These are phyloP conservation scores for Penicillium glabrum DNA, from an alignment of 2,329 filamentous ascomycete genomes.

Conservation along the genomic window DNA sequence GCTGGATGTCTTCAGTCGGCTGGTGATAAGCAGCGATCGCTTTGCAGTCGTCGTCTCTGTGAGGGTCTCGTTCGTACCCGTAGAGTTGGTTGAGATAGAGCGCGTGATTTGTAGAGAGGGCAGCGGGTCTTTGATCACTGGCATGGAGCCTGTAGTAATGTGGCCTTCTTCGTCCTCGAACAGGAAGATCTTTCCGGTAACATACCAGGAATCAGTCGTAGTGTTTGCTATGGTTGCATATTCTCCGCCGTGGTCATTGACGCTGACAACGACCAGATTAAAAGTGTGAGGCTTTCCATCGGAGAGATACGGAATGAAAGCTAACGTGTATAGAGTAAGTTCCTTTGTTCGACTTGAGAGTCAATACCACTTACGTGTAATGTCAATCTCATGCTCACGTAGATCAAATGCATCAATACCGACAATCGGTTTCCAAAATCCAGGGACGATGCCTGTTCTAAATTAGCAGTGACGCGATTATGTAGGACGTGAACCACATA, in stretches of 20 bases:
- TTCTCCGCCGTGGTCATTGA: not conserved
- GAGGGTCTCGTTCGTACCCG: not conserved
- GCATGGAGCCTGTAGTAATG: not conserved
- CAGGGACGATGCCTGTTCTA: not conserved
- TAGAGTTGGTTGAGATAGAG: not conserved
- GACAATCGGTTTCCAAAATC: not conserved
- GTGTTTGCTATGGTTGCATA: not conserved
- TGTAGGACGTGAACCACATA: not conserved
- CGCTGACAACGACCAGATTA: not conserved
- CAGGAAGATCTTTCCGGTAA: not conserved
- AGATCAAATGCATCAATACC: not conserved
- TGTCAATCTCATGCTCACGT: not conserved
- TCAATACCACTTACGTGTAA: not conserved
- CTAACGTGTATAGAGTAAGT: not conserved
- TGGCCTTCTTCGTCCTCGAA: not conserved
- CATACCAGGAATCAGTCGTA: not conserved
- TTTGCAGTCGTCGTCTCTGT: not conserved
- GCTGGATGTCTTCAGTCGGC: not conserved
- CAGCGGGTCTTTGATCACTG: not conserved
- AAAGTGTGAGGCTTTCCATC: not conserved
- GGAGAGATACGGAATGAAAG: not conserved
- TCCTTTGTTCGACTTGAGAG: too few relatives aligned
- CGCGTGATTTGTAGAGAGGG: not conserved
- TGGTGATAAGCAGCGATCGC: not conserved
- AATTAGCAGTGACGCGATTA: not conserved